Percentiles rank a stretch among this genome's conserved stretches.
Conservation (phyloP, 257 asterid species). For the Vinca minor region DNA sequence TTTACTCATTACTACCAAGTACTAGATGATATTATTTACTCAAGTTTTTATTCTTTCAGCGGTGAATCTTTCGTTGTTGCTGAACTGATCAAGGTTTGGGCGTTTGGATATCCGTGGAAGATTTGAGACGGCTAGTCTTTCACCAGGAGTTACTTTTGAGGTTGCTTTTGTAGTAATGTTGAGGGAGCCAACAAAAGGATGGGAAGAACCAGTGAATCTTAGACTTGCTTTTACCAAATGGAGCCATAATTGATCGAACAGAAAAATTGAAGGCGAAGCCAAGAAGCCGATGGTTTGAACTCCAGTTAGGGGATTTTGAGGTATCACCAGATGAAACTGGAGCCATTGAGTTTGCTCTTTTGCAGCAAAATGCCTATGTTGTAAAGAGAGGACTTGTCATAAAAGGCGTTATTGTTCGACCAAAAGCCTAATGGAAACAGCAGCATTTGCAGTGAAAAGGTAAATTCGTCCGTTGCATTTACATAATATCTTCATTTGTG, state of each 20-base stretch:
- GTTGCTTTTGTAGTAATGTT: slow-evolving; percentile 7
- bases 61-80: slow-evolving; percentile 3
- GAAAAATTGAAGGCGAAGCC: slow-evolving; percentile 6
- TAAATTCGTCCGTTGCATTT: neutral
- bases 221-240: slow-evolving; percentile 5
- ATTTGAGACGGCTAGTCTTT: neutral
- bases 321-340: neutral
- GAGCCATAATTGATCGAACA: slow-evolving; percentile 5
- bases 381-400: slow-evolving; percentile 5
- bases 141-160: slow-evolving; percentile 11
- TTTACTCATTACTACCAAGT: neutral
- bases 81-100: neutral
- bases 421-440: neutral
- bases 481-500: neutral
- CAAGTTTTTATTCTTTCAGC: neutral
- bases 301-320: slow-evolving; percentile 4
- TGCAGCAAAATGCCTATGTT: neutral
- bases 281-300: neutral
- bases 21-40: neutral
- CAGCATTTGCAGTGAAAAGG: neutral
- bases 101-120: slow-evolving; percentile 1
- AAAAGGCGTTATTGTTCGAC: slow-evolving; percentile 8
- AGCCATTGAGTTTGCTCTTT: neutral
- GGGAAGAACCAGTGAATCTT: slow-evolving; percentile 10
- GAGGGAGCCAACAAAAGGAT: slow-evolving; percentile 9